These are phyloP conservation scores for Clathrospora elynae DNA, from an alignment of 2,329 filamentous ascomycete genomes.

Conservation along the genomic window DNA sequence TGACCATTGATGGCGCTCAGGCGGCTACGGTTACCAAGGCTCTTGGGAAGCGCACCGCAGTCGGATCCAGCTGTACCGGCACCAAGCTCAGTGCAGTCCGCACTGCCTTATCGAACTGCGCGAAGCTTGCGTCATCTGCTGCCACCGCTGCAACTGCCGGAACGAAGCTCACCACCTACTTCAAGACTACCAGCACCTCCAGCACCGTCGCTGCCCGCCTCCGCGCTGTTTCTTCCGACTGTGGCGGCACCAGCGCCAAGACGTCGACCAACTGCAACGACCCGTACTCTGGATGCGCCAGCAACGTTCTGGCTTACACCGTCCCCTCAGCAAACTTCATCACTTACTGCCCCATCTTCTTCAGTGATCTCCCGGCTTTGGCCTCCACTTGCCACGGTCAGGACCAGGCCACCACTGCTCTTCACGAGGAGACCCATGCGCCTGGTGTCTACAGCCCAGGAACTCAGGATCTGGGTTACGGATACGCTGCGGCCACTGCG, in stretches of 20 bases:
- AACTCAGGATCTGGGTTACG: slow-evolving; percentile 63
- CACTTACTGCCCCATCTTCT: slow-evolving; percentile 67
- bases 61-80: slow-evolving; percentile 62
- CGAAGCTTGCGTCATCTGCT: slow-evolving; percentile 59
- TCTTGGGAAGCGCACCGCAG: slow-evolving; percentile 57
- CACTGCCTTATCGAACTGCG: slow-evolving; percentile 61
- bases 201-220: slow-evolving; percentile 41
- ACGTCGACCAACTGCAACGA: slow-evolving; percentile 66
- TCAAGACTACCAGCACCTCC: slow-evolving; percentile 59
- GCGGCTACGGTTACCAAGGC: slow-evolving; percentile 57
- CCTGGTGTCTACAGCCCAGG: slow-evolving; percentile 58
- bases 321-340: slow-evolving; percentile 60
- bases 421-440: slow-evolving; percentile 71
- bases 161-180: slow-evolving; percentile 64
- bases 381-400: slow-evolving; percentile 63
- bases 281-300: slow-evolving; percentile 57
- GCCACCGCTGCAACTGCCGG: slow-evolving; percentile 54
- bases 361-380: slow-evolving; percentile 58
- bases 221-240: slow-evolving; percentile 59
- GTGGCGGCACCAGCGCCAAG: slow-evolving; percentile 56
- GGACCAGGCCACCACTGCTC: slow-evolving; percentile 67
- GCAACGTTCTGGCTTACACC: slow-evolving; percentile 63
- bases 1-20: slow-evolving; percentile 61
- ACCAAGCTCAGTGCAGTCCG: slow-evolving; percentile 52
- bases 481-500: slow-evolving; percentile 56